Evolutionary conservation across 2,329 filamentous ascomycete species (phyloP), one percentile per base, ranked within the genome.

Genomic region (Xylariomycetidae sp.): DNA sequence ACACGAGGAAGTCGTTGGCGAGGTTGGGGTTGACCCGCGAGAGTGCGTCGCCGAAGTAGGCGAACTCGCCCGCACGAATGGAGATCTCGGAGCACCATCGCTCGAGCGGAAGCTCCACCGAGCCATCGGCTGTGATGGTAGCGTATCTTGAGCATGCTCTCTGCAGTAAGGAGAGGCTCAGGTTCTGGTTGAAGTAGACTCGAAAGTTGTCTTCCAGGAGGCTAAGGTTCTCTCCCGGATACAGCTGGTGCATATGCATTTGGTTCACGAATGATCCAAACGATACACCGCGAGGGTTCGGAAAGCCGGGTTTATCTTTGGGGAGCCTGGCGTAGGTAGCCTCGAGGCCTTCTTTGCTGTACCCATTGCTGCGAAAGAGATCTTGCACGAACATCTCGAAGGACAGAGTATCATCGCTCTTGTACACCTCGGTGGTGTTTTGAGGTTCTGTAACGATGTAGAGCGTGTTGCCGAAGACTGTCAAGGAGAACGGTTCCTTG

Each of bases 11-110:
- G 10, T 37, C 26, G 0, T 35, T 20, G 0, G 49, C 17, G 3
- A 42, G 28, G 0, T 17, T 15, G 1, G 44, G 47, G 17, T 52
- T 39, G 10, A 53, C 37, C 13, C 32, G 8, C 16, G 4, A 18
- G 2, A 56, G 39, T 3, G 25, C n/a, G 2, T 42, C 29, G 2
- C 50, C 50, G 32, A 54, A 53, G 33, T 52, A 53, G 10, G 37
- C 39, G 10, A 35, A n/a, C 28, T 49, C 34, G 1, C 49, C 43
- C 1, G 37, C 16, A 7, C 29, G 37, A 13, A 46, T 29, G 15
- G 50, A 51, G 14, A 24, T 29, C 4, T 54, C 49, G 1, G 51
- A 53, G 8, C 30, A 42, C 48, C 49, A 52, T 17, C 41, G 23
- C 7, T 37, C 37, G 6, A 50, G 24, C 1, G 42, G 43, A 10